Base-by-base conservation (phyloP, 257 asterid species). In the Thymus mandschuricus region DNA sequence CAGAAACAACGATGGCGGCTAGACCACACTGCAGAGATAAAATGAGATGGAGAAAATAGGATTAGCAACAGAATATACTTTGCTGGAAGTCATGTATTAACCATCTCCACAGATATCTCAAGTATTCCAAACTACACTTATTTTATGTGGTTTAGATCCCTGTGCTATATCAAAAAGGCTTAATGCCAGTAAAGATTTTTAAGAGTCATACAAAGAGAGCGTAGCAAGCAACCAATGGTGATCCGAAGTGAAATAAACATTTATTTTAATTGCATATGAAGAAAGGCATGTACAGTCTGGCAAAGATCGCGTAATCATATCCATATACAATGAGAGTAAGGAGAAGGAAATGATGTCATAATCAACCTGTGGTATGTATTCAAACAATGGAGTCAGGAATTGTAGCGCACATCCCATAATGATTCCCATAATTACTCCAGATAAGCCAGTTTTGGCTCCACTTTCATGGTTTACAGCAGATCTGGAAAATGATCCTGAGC, bases 391-490 rank as follows among this genome's bases (percentile, higher is more conserved):
- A 59, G 99, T 95, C 86, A 95, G 49, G 84, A 95, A 91, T 75
- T 89, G 87, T 78, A 95, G 98, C 57, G 98, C 96, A 78, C 98
- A 95, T 35, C 84, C 92, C 97, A 95, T 95, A 76, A 95, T 86
- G 60, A 95, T 77, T 72, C 98, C 98, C 99, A 91, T 95, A 69
- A 95, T 73, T 63, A 95, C 54, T 77, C 99, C 99, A 66, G 99
- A 85, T 76, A 95, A 78, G 71, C 99, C 99, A 43, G 99, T 95
- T 85, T 89, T 95, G 74, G 99, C 99, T 82, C 99, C 99, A 78
- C 99, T 88, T 83, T 91, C 99, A 83, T 95, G 92, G 84, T 95
- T 95, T 52, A 95, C 99, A 6, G 99, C 99, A 68, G 99, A 95
- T 83, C 99, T 95, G 52, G 99, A 95, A 82, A 95, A 95, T 59